Conservation (phyloP, 2,329 filamentous ascomycete genomes). For the Cladobotryum protrusum region DNA sequence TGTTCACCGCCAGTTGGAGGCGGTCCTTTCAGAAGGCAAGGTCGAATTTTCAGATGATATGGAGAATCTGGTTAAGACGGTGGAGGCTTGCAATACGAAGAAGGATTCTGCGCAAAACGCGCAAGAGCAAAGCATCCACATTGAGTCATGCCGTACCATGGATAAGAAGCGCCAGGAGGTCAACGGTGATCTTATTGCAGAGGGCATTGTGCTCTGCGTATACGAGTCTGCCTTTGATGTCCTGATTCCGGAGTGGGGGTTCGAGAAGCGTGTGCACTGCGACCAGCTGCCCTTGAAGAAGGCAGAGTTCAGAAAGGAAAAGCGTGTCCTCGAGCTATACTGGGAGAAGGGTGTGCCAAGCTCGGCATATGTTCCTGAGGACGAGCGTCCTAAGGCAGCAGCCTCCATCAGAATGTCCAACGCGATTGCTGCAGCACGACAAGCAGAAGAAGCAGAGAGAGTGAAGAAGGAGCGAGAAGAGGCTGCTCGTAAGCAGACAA, state of each 20-base stretch:
- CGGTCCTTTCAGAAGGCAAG: conserved; percentile 72
- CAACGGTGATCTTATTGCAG: conserved; percentile 87
- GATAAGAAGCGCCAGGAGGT: conserved; percentile 82
- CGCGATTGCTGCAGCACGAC: conserved; percentile 67
- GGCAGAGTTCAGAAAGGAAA: conserved; percentile 97
- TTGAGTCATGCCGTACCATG: conserved; percentile 94
- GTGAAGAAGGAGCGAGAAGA: conserved; percentile 84
- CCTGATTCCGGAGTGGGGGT: conserved; percentile 94
- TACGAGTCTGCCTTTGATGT: conserved; percentile 99
- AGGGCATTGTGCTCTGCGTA: conserved; percentile 93
- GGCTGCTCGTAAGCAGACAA: conserved; percentile 84
- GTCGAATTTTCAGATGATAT: conserved; percentile 85
- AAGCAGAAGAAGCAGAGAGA: conserved; percentile 76
- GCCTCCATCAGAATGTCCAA: conserved; percentile 67
- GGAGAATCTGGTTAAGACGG: conserved; percentile 82
- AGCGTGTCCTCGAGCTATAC: conserved; percentile 89
- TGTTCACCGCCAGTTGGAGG: conserved; percentile 90
- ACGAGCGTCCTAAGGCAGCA: conserved; percentile 84
- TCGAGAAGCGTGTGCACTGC: conserved; percentile 98
- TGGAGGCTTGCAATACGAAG: conserved; percentile 96
- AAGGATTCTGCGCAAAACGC: conserved; percentile 97
- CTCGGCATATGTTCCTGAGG: conserved; percentile 91
- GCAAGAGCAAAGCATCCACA: conserved; percentile 97
- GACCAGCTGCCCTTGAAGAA: conserved; percentile 97
- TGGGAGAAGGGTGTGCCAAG: conserved; percentile 99